phyloP scores from a whole-genome alignment of 805 yeast genomes.

The Cyberlindnera nakhonratchasimensis region DNA sequence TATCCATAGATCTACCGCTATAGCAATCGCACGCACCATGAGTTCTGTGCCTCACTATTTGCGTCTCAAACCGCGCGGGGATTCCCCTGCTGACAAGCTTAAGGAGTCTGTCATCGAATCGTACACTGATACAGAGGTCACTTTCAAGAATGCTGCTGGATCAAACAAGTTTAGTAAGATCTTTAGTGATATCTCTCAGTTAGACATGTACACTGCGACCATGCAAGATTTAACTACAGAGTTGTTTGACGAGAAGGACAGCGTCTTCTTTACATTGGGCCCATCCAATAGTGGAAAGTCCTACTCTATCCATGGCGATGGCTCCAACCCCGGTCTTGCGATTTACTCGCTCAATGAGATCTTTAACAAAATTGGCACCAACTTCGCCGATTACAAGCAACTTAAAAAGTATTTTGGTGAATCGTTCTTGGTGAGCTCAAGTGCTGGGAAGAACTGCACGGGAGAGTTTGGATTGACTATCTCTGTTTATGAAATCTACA shows the following conservation, averaged over 20 bases:
- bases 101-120: constrained; percentile 25
- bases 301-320: constrained; percentile 36
- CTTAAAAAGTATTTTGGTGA: constrained; percentile 26
- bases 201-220: constrained; percentile 34
- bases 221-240: constrained; percentile 21
- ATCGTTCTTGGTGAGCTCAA: constrained; percentile 21
- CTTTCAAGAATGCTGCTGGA: constrained; percentile 27
- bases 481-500: constrained; percentile 52
- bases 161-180: constrained; percentile 33
- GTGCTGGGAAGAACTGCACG: constrained; percentile 18
- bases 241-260: constrained; percentile 35
- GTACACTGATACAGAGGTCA: constrained; percentile 21
- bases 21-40: constrained; percentile 8
- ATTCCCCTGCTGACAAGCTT: constrained; percentile 11
- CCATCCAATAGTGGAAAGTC: constrained; percentile 53
- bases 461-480: constrained; percentile 39
- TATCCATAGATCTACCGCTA: too few relatives aligned
- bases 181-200: constrained; percentile 33
- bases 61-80: constrained; percentile 35
- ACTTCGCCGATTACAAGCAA: constrained; percentile 17
- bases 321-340: constrained; percentile 36
- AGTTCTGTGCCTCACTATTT: constrained; percentile 34
- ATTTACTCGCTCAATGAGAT: constrained; percentile 33
- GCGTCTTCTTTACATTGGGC: constrained; percentile 46
- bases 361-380: constrained; percentile 29